Evolutionary conservation across 139 green algal species (phyloP).

Genomic region (Haematococcus lacustris): DNA sequence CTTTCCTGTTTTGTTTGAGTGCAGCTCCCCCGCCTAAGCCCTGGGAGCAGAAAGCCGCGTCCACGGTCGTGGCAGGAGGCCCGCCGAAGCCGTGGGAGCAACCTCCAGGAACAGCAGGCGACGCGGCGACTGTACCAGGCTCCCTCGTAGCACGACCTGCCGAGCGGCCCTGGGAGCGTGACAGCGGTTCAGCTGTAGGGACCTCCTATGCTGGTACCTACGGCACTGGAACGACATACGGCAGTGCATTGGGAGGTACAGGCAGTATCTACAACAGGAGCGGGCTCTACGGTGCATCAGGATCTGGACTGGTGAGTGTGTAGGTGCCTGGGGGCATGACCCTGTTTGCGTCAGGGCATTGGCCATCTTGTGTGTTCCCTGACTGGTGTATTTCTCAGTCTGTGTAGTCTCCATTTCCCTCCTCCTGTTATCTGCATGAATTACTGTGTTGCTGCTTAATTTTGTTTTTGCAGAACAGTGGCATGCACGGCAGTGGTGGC

Average conservation of each 20-base stretch:
- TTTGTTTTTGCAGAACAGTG: conserved; percentile 1
- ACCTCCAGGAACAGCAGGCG: neutral
- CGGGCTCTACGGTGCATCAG: no score
- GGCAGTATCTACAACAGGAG: conserved; percentile 10
- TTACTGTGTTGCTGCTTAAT: no score
- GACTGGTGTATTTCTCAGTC: no score
- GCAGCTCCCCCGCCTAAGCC: conserved; percentile 43
- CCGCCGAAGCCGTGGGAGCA: conserved; percentile 50
- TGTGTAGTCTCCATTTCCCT: no score
- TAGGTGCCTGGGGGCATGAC: conserved; percentile 7
- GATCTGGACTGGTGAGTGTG: no score
- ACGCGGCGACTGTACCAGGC: neutral
- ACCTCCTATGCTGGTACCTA: neutral
- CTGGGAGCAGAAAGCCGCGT: conserved; percentile 39
- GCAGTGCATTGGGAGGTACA: neutral
- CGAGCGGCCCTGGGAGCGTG: conserved; percentile 35
- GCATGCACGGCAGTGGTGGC: conserved; percentile 4
- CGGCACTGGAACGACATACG: conserved; percentile 9
- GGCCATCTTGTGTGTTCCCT: no score
- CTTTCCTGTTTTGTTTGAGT: neutral
- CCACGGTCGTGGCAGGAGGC: conserved; percentile 5
- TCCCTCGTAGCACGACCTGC: conserved; percentile 1
- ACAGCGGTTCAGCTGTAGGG: conserved; percentile 3
- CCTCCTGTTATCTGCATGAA: no score
- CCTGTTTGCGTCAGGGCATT: no score